Evolutionary conservation across 768 basidiomycete genomes (phyloP).

Genomic region (Tephrocybe sp.): DNA sequence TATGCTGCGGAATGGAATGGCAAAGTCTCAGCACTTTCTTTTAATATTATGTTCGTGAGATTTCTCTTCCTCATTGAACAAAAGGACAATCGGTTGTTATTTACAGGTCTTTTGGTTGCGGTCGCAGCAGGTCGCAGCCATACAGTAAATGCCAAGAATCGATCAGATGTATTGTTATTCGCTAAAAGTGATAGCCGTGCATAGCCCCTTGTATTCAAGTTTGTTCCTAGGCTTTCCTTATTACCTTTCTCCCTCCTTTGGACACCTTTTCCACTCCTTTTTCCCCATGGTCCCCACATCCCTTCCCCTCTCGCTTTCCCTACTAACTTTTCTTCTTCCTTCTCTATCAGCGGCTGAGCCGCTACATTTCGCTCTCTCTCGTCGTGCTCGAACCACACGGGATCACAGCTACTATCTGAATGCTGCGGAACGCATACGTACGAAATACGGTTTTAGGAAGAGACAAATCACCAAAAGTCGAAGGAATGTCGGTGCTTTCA

Average conservation of each 20-base stretch:
- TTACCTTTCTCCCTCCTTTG: background rate
- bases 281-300: conserved; percentile 10
- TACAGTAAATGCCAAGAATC: too few species aligned
- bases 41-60: too few species aligned
- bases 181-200: too few species aligned
- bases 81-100: too few species aligned
- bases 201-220: too few species aligned
- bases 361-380: conserved; percentile 43
- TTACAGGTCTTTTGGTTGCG: too few species aligned
- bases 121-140: too few species aligned
- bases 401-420: conserved; percentile 30
- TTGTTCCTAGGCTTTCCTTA: background rate
- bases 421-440: conserved; percentile 39
- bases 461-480: conserved; percentile 20
- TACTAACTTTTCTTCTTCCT: conserved; percentile 23
- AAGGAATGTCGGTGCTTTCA: conserved; percentile 35
- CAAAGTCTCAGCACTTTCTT: too few species aligned
- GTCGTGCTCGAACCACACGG: conserved; percentile 26
- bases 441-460: conserved; percentile 37
- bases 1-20: too few species aligned
- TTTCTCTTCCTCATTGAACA: too few species aligned
- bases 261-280: conserved; percentile 4
- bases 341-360: conserved; percentile 32
- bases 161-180: too few species aligned
- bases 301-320: conserved; percentile 21